Evolutionary conservation across 305 asterid species (phyloP).

Genomic region (Fraxinus ornus): DNA sequence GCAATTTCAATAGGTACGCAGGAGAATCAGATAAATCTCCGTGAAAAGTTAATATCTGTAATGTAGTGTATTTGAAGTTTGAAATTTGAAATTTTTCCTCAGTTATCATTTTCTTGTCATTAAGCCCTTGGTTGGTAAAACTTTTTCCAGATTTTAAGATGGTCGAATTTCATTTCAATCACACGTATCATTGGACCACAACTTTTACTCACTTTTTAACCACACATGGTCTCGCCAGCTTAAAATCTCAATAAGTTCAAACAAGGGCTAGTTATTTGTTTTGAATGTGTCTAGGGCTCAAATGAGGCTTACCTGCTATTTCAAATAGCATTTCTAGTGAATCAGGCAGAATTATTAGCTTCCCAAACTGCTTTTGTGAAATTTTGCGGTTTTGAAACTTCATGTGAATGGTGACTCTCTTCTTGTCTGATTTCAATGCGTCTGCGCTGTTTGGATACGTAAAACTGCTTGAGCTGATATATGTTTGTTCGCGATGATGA

Average conservation of each 20-base stretch:
- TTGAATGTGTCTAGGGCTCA: neutral
- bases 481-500: constrained; percentile 23
- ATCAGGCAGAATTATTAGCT: constrained; percentile 74
- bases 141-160: neutral
- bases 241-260: neutral
- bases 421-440: constrained; percentile 34
- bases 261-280: neutral
- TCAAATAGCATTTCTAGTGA: constrained; percentile 58
- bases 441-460: constrained; percentile 25
- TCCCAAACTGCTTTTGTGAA: constrained; percentile 40
- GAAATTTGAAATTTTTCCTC: neutral
- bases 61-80: neutral
- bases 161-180: neutral
- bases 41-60: neutral
- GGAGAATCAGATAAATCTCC: constrained; percentile 23
- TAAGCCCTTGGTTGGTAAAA: neutral
- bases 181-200: neutral
- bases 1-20: constrained; percentile 38
- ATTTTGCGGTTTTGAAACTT: constrained; percentile 29
- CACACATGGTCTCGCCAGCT: neutral
- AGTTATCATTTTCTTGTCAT: neutral
- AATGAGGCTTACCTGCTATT: constrained; percentile 55
- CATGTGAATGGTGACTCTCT: constrained; percentile 74
- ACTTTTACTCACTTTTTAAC: neutral
- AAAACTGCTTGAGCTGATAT: constrained; percentile 35